Conservation (phyloP, 306 rosid species). For the Cicer yamashitae region DNA sequence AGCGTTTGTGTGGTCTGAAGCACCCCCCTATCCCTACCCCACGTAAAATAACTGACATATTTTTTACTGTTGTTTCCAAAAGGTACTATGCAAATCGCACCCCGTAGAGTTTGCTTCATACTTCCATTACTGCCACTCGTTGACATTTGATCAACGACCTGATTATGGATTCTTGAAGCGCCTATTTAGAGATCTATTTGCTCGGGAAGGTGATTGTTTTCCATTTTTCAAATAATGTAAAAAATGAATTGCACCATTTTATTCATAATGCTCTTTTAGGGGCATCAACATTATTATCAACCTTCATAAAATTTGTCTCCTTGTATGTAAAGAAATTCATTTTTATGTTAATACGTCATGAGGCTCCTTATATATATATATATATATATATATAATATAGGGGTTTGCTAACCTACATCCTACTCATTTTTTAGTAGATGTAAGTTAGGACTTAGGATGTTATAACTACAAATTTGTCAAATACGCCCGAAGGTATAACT, state of each 20-base stretch:
- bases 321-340: too few species aligned
- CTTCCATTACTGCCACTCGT: conserved; percentile 91
- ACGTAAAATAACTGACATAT: not conserved
- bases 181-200: conserved; percentile 81
- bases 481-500: not conserved
- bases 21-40: not conserved
- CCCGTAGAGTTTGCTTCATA: conserved; percentile 96
- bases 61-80: conserved; percentile 39
- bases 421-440: too few species aligned
- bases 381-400: too few species aligned
- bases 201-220: conserved; percentile 72
- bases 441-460: not conserved
- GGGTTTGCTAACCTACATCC: too few species aligned
- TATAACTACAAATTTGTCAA: not conserved
- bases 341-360: not conserved
- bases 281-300: not conserved
- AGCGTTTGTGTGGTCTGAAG: conserved; percentile 23
- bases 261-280: conserved; percentile 8
- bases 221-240: conserved; percentile 11
- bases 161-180: conserved; percentile 98
- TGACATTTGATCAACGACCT: conserved; percentile 96
- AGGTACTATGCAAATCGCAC: conserved; percentile 90
- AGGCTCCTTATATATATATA: not conserved
- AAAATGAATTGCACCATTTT: not conserved
- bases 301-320: not conserved